Conservation (phyloP, 371 early-diverging fungal species). For the Mucor sp. region DNA sequence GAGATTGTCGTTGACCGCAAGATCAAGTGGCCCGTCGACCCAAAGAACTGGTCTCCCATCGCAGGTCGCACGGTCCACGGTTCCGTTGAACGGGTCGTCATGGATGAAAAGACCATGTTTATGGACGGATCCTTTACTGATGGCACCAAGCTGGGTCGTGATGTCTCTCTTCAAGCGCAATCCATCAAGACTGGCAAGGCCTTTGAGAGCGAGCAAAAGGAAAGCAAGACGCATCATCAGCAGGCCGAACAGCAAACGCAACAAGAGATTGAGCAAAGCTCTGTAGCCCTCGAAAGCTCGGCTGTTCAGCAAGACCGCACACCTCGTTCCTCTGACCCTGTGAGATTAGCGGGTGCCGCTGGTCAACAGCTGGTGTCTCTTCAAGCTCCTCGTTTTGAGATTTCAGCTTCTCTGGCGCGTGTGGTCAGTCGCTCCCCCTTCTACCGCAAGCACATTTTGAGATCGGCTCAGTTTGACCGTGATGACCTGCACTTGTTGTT, state of each 20-base stretch:
- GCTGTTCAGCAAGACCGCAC: slow-evolving; percentile 10
- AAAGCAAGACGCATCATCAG: slow-evolving; percentile 9
- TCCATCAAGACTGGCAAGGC: not conserved
- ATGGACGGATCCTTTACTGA: slow-evolving; percentile 76
- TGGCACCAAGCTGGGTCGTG: slow-evolving; percentile 48
- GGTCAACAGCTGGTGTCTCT: slow-evolving; percentile 42
- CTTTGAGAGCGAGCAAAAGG: not conserved
- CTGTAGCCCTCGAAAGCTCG: not conserved
- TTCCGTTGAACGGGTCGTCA: slow-evolving; percentile 82
- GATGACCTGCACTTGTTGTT: slow-evolving; percentile 92
- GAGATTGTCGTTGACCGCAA: slow-evolving; percentile 81
- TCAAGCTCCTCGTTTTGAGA: slow-evolving; percentile 40
- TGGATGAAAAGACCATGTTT: slow-evolving; percentile 79
- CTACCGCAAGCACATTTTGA: slow-evolving; percentile 88
- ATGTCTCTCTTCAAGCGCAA: slow-evolving; percentile 57
- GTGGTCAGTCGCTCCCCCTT: slow-evolving; percentile 84
- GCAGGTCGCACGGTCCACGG: slow-evolving; percentile 56
- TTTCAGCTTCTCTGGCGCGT: slow-evolving; percentile 67
- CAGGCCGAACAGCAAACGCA: slow-evolving; percentile 7
- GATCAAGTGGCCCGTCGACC: slow-evolving; percentile 38
- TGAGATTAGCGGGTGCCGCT: slow-evolving; percentile 41
- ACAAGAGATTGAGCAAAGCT: slow-evolving; percentile 6
- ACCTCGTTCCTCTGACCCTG: slow-evolving; percentile 24
- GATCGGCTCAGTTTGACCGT: slow-evolving; percentile 88
- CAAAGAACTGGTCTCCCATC: slow-evolving; percentile 47